phyloP scores from a whole-genome alignment of 2,329 filamentous ascomycete genomes.

The Fusarium pseudograminearum region DNA sequence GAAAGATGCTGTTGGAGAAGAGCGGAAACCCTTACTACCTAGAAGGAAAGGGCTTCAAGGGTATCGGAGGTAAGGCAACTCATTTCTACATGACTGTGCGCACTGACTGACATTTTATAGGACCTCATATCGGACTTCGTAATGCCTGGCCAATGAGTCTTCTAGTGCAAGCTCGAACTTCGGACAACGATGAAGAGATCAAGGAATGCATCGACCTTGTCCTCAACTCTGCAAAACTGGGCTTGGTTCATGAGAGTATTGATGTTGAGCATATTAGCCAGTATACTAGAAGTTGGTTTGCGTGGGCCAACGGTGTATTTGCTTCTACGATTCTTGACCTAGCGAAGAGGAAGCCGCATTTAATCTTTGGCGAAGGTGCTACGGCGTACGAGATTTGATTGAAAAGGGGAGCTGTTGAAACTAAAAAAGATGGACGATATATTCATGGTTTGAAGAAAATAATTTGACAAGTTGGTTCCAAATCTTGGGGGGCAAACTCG shows the following conservation, averaged over 20 bases:
- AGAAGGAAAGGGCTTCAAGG: conserved; percentile 79
- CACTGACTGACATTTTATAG: conserved; percentile 47
- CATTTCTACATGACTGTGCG: not conserved
- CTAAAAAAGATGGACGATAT: not conserved
- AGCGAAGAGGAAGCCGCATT: conserved; percentile 86
- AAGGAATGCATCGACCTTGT: conserved; percentile 77
- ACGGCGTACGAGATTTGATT: conserved; percentile 67
- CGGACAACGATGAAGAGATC: conserved; percentile 86
- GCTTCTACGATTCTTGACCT: conserved; percentile 91
- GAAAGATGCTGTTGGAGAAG: conserved; percentile 79
- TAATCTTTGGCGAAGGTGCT: conserved; percentile 79
- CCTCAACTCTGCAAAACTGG: conserved; percentile 78
- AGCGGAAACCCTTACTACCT: conserved; percentile 90
- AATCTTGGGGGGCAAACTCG: not conserved
- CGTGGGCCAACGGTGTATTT: conserved; percentile 98
- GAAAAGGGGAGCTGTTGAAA: not conserved
- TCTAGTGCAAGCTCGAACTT: conserved; percentile 90
- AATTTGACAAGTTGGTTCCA: not conserved
- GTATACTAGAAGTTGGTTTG: conserved; percentile 95
- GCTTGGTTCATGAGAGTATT: conserved; percentile 91
- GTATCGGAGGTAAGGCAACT: conserved; percentile 79
- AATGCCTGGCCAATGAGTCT: conserved; percentile 98
- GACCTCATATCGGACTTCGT: conserved; percentile 80
- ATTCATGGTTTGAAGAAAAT: not conserved
- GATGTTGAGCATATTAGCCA: conserved; percentile 75